Conservation (phyloP, 139 green algal species). For the Picochlorum sp. region DNA sequence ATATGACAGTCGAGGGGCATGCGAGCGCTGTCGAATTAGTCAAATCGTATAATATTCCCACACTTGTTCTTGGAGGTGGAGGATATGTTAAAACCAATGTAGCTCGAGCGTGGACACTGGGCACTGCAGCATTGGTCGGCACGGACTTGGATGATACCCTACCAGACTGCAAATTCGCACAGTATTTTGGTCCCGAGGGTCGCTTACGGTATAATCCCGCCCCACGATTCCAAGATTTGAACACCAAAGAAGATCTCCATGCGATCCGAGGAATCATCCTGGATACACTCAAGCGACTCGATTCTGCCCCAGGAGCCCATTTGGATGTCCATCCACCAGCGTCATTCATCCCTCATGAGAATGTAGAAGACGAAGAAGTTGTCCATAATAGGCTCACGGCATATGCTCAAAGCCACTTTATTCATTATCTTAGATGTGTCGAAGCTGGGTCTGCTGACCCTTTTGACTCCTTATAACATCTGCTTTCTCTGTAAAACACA, state of each 20-base stretch:
- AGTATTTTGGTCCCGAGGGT: conserved; percentile 57
- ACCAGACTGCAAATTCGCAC: conserved; percentile 51
- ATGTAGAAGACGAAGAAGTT: conserved; percentile 9
- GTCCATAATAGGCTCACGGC: conserved; percentile 18
- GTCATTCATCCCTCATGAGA: conserved; percentile 24
- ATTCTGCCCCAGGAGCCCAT: conserved; percentile 46
- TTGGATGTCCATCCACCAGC: conserved; percentile 37
- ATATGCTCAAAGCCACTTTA: conserved; percentile 29
- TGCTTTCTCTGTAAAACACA: not conserved
- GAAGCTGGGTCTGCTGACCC: conserved; percentile 12
- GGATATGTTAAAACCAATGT: conserved; percentile 98
- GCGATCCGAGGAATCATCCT: conserved; percentile 46
- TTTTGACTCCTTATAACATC: not conserved
- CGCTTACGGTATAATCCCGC: conserved; percentile 22
- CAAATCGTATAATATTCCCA: conserved; percentile 78
- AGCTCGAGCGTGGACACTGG: conserved; percentile 67
- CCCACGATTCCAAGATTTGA: conserved; percentile 40
- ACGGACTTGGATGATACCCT: conserved; percentile 46
- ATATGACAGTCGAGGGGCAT: conserved; percentile 79
- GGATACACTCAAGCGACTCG: conserved; percentile 55
- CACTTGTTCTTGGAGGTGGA: conserved; percentile 78
- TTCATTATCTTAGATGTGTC: conserved; percentile 25
- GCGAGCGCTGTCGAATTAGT: conserved; percentile 82
- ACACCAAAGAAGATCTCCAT: conserved; percentile 62
- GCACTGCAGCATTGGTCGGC: conserved; percentile 52